Percentiles rank a stretch among this genome's conserved stretches.
Conservation (phyloP, 2,329 filamentous ascomycete genomes). For the Penicillium sp. region DNA sequence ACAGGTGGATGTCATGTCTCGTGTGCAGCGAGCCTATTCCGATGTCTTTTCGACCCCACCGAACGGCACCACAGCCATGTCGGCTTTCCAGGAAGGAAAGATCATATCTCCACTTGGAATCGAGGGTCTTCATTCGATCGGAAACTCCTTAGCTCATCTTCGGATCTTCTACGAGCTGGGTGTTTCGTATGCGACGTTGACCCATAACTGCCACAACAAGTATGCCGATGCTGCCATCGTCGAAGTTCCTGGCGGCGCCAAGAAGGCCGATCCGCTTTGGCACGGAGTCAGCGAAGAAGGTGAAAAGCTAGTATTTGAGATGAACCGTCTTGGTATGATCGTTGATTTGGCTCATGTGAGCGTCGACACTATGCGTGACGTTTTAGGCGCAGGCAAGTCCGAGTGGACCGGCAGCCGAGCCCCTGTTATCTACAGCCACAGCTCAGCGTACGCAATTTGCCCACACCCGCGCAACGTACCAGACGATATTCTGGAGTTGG, state of each 20-base stretch:
- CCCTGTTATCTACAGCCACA: constrained; percentile 87
- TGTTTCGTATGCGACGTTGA: constrained; percentile 84
- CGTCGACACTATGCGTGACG: constrained; percentile 81
- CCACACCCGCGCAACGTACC: constrained; percentile 89
- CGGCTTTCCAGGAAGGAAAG: constrained; percentile 61
- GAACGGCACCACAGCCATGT: constrained; percentile 62
- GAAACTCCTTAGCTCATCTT: constrained; percentile 69
- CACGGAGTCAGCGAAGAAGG: constrained; percentile 73
- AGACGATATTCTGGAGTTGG: constrained; percentile 75
- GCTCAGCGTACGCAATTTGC: constrained; percentile 76
- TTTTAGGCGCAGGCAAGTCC: constrained; percentile 62
- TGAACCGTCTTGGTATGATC: constrained; percentile 95
- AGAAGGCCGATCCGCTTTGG: constrained; percentile 42
- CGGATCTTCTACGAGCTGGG: constrained; percentile 75
- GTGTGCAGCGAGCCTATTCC: constrained; percentile 35
- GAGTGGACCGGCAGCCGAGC: constrained; percentile 73
- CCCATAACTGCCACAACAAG: constrained; percentile 89
- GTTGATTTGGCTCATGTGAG: constrained; percentile 82
- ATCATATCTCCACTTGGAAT: constrained; percentile 78
- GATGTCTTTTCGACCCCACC: constrained; percentile 57
- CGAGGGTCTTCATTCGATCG: constrained; percentile 91
- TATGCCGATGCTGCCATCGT: constrained; percentile 80
- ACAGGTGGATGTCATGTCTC: constrained; percentile 39
- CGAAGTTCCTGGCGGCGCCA: constrained; percentile 39
- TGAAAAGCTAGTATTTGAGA: constrained; percentile 71